These are phyloP conservation scores for Austroboletus niveus DNA, from an alignment of 1,284 basidiomycete species.

Conservation along the genomic window DNA sequence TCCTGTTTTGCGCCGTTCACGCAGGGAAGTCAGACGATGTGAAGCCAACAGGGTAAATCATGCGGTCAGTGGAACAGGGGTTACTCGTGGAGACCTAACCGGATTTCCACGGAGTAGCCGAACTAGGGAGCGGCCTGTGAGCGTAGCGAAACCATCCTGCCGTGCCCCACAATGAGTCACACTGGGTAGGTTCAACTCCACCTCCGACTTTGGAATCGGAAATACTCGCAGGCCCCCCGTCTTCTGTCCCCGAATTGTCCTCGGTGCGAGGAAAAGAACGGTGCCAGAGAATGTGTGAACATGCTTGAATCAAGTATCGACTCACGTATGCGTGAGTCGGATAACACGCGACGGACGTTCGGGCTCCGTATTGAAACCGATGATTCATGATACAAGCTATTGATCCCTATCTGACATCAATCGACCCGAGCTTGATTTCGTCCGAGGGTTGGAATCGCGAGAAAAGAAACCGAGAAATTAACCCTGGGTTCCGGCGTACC, in stretches of 20 bases:
- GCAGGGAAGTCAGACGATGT: constrained; percentile 20
- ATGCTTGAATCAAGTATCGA: constrained; percentile 2
- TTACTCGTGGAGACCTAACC: constrained; percentile 10
- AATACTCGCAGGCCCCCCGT: background rate
- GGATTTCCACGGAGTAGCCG: constrained; percentile 27
- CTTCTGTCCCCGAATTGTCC: background rate
- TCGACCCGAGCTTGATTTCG: constrained; percentile 1
- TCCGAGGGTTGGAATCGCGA: constrained; percentile 7
- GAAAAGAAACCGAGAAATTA: constrained; percentile 8
- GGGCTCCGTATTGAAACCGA: constrained; percentile 14
- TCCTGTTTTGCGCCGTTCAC: constrained; percentile 15
- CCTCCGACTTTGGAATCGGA: constrained; percentile 1
- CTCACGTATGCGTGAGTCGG: constrained; percentile 7
- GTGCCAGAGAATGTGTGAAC: background rate
- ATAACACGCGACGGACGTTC: constrained; percentile 9
- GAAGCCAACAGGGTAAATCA: constrained; percentile 16
- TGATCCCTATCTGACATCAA: constrained; percentile 11
- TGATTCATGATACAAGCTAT: constrained; percentile 3
- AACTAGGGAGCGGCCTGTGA: constrained; percentile 2
- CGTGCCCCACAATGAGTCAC: background rate
- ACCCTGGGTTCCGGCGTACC: constrained; percentile 8
- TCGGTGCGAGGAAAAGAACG: background rate
- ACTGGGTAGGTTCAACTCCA: background rate
- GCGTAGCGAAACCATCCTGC: constrained; percentile 3
- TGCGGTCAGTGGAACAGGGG: constrained; percentile 8